Base-by-base conservation (phyloP, 768 basidiomycete genomes). In the Suillus decipiens region DNA sequence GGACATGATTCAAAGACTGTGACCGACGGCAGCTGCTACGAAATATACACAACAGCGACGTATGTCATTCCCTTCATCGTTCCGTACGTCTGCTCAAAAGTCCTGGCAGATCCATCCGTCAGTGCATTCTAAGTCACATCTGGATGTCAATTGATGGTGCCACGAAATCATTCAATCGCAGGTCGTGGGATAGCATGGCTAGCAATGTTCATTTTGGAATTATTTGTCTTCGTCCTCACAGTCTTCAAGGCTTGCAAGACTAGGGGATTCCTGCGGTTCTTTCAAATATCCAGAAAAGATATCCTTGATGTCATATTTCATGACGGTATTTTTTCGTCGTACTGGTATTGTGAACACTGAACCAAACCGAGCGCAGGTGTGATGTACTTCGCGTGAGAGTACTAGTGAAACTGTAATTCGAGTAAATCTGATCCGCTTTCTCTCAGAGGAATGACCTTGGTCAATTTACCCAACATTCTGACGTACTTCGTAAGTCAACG, bases 361-460 rank as follows among this genome's bases (percentile, higher is more conserved):
- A 51, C 33, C 15, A 33, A 31, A 31, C 2, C 4, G 28, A 17
- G 31, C 8, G 1, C 17, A 51, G 50, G 12, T 19, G 22, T 28
- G 11, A 50, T 60, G 17, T 24, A 22, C 11, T 53, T 45, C 1
- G 42, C 7, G 33, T 31, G 7, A 66, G 63, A 6, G 45, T 43
- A n/a, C 33, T 24, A 54, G 47, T 22, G 63, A 47, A 64, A 33
- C 64, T 5, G 19, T 42, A 17, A 61, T 34, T 41, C 11, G 7
- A 39, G 41, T 39, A 39, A 31, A 28, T 28, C 19, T n/a, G 34
- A 5, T 60, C 31, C 15, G n/a, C 12, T 55, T 36, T 31, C 28
- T 28, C 85, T 53, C 19, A 86, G 86, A 8, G 77, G 82, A 41
- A 86, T 86, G 82, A 83, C 79, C 1, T 60, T 81, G 3, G 81